Evolutionary conservation across 2,329 filamentous ascomycete species (phyloP), one percentile per base, ranked within the genome.

Genomic region (Ceratocystis papillata): DNA sequence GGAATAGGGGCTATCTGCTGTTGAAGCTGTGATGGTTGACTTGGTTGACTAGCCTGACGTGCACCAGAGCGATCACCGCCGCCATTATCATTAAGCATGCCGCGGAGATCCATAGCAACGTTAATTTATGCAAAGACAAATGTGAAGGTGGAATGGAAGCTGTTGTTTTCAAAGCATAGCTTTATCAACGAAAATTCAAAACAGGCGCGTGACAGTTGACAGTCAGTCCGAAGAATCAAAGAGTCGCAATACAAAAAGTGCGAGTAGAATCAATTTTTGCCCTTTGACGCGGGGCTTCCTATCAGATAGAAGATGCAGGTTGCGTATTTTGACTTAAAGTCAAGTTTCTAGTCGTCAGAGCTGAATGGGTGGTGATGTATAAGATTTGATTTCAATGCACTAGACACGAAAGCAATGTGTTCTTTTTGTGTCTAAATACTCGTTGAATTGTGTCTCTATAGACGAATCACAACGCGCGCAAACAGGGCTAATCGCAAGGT

Each of bases 81-180:
- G 70, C 75, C 78, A 67, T 75, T 75, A 68, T 81, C 81, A 73
- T 84, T 85, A 61, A 85, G 74, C 71, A 85, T 80, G 17, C 78
- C 78, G 69, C 77, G 74, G 67, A 83, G 77, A 76, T 83, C 80
- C 81, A 83, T 79, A 65, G 67, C 72, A 69, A 65, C 12, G 60
- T 37, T n/a, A 37, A 22, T 28, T 30, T 28, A 37, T 50, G 46
- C 33, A 30, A 55, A 33, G 22, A 62, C 12, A 25, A 50, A n/a
- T 50, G 46, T 41, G 15, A 6, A 12, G 28, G 12, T 28, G 28
- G 20, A 30, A 53, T n/a, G 20, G 50, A 59, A 50, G 41, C 10
- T 12, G 33, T 28, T 25, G 37, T 45, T 20, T 33, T 57, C n/a
- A 61, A 22, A 44, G 17, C 62, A 67, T 62, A 50, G 15, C 59